Evolutionary conservation across 495 filamentous ascomycete species (phyloP).

Genomic region (Alectoria sarmentosa): DNA sequence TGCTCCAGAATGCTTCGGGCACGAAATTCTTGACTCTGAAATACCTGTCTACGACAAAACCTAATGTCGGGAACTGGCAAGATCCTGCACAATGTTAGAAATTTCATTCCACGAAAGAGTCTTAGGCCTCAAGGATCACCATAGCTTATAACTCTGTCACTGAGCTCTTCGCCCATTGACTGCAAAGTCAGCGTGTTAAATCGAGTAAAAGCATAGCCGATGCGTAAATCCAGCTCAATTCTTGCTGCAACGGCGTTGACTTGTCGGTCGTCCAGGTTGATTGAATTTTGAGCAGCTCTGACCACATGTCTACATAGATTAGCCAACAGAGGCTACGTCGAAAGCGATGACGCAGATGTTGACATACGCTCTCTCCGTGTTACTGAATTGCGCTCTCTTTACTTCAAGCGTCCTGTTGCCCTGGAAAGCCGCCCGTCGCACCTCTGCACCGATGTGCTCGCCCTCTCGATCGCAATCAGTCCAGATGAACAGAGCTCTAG

Average conservation of each 20-base stretch:
- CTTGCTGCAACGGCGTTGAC: slow-evolving; percentile 82
- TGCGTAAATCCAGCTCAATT: slow-evolving; percentile 87
- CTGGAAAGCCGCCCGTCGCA: slow-evolving; percentile 68
- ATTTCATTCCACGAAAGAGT: too few species aligned
- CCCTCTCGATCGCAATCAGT: slow-evolving; percentile 98
- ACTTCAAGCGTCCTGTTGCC: slow-evolving; percentile 69
- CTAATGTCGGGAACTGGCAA: slow-evolving; percentile 94
- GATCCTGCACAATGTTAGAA: slow-evolving; percentile 54
- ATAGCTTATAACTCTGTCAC: slow-evolving; percentile 70
- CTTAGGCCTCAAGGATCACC: slow-evolving; percentile 42
- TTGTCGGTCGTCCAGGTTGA: slow-evolving; percentile 75
- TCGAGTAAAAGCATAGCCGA: slow-evolving; percentile 89
- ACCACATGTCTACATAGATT: slow-evolving; percentile 57
- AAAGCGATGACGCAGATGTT: background rate
- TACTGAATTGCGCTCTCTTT: slow-evolving; percentile 86
- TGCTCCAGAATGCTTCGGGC: slow-evolving; percentile 86
- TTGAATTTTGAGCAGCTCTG: slow-evolving; percentile 67
- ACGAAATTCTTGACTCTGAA: slow-evolving; percentile 88
- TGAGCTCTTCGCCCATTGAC: slow-evolving; percentile 53
- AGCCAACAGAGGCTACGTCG: slow-evolving; percentile 1
- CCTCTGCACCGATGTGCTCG: slow-evolving; percentile 92
- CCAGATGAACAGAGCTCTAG: slow-evolving; percentile 82
- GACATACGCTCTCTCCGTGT: slow-evolving; percentile 83
- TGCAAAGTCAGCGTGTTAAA: slow-evolving; percentile 71
- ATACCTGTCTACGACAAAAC: slow-evolving; percentile 95